phyloP scores from a whole-genome alignment of 257 asterid species.

The Solanum ossicruentum region DNA sequence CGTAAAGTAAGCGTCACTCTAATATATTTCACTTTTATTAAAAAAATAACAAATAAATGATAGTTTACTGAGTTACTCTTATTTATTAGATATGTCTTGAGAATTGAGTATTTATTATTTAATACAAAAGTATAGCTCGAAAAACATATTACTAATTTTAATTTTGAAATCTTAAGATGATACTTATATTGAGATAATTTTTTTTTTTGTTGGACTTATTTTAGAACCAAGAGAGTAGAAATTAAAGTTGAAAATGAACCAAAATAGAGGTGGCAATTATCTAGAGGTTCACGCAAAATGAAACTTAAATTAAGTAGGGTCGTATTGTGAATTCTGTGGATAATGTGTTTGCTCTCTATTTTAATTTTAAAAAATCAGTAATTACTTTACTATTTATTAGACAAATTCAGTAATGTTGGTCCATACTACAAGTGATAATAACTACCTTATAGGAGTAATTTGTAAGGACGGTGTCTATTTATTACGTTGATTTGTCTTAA shows the following conservation, averaged over 20 bases:
- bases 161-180: accelerated
- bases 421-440: not conserved
- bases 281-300: not conserved
- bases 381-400: not conserved
- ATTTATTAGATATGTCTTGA: not conserved
- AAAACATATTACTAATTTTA: not conserved
- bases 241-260: not conserved
- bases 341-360: not conserved
- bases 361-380: not conserved
- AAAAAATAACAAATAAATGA: not conserved
- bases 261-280: not conserved
- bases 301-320: not conserved
- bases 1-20: not conserved
- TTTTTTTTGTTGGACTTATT: not conserved
- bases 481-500: not conserved
- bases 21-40: not conserved
- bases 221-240: accelerated
- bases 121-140: accelerated
- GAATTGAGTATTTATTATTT: not conserved
- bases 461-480: not conserved
- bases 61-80: accelerated
- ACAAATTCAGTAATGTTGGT: not conserved
- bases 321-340: not conserved
- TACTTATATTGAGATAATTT: not conserved
- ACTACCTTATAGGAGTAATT: not conserved